Evolutionary conservation across 202 grass and related monocot species (phyloP).

Genomic region (Schoenoplectus tabernaemontani): DNA sequence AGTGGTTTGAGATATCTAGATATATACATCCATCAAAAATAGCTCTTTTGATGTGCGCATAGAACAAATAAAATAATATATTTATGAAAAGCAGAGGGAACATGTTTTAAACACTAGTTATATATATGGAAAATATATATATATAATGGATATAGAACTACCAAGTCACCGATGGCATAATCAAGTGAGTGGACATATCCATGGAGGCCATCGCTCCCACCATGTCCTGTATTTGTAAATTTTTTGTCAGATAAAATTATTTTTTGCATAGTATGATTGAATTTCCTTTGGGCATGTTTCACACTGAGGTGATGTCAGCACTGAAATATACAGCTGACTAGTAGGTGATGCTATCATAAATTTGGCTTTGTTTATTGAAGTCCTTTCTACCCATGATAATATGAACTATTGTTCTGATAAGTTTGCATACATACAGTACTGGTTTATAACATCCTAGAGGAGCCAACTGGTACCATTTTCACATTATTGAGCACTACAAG

Average conservation of each 20-base stretch:
- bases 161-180: slow-evolving; percentile 70
- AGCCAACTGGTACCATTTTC: background rate
- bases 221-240: slow-evolving; percentile 48
- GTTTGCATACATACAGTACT: background rate
- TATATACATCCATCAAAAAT: background rate
- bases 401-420: background rate
- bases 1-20: too few relatives aligned
- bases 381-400: background rate
- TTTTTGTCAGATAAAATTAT: slow-evolving; percentile 1
- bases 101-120: background rate
- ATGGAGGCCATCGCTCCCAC: slow-evolving; percentile 84
- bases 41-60: slow-evolving; percentile 2
- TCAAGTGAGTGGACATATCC: slow-evolving; percentile 95
- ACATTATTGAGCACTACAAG: background rate
- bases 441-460: background rate
- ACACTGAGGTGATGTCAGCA: background rate
- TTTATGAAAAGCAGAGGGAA: background rate
- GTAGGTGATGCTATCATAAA: background rate
- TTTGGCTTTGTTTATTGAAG: background rate
- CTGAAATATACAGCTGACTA: background rate
- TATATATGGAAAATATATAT: background rate
- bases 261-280: background rate
- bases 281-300: background rate
- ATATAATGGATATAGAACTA: slow-evolving; percentile 17
- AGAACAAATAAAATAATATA: background rate